Base-by-base conservation (phyloP, 2,329 filamentous ascomycete species). In the Talaromyces albobiverticillius region DNA sequence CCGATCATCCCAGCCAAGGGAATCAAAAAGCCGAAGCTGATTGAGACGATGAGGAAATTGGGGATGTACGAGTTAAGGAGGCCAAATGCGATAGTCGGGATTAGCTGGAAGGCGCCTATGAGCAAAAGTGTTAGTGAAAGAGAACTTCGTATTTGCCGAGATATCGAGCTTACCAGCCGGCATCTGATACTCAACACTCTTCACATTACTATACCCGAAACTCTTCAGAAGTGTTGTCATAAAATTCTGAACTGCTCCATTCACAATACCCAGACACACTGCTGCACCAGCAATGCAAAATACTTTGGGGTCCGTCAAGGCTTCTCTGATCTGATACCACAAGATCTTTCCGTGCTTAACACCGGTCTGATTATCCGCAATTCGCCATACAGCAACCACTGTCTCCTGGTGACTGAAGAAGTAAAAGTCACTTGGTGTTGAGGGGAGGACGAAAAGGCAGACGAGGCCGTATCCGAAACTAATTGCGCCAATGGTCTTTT, bases 1-100 rank as follows among this genome's bases (percentile, higher is more conserved):
- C 76, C 76, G 2, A 79, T 65, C 3, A 79, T 67, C 0, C 75
- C 76, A 2, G 66, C 76, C 4, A 78, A 64, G 5, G 67, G 67
- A 23, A 68, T 63, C 41, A 43, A 23, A 4, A 69, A 51, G 45
- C 60, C 62, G 34, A 69, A 59, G 14, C 61, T 59, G 3, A 64
- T 63, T 10, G 70, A 63, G 31, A 69, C 63, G 22, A 68, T 65
- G 9, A 65, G 64, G 16, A 64, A 71, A 29, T 79, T 76, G 2
- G 74, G 76, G 1, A 78, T 61, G 48, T 72, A 73, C 10, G 75
- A 73, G 1, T 76, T 63, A 2, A 79, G 53, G 23, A 75, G 69
- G 10, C 77, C 77, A 29, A 76, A 71, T 2, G 65, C 60, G 1
- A 62, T 62, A 2, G 67, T 61, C 9, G 64, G 51, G 7, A 63